Conservation (phyloP, 2,329 filamentous ascomycete species). For the Zelopaecilomyces penicillatus region DNA sequence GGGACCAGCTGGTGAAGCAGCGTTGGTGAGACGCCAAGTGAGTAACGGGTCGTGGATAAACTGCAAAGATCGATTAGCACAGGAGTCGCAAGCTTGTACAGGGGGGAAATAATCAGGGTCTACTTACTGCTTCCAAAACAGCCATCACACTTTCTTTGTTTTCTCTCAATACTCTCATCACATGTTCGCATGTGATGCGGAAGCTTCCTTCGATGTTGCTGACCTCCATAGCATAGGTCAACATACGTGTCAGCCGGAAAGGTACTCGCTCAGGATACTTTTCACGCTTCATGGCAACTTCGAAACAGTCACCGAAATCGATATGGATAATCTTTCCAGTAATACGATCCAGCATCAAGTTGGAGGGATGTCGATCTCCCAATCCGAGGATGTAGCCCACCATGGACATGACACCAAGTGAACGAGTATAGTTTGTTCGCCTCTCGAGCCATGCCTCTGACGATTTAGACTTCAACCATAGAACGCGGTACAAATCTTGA, state of each 20-base stretch:
- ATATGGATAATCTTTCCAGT: conserved; percentile 98
- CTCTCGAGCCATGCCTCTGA: conserved; percentile 97
- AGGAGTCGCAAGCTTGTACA: no score
- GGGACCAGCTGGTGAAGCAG: conserved; percentile 54
- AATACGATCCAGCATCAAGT: conserved; percentile 91
- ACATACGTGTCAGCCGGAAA: conserved; percentile 95
- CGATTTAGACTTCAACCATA: conserved; percentile 98
- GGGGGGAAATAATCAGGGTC: background rate
- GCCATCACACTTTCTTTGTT: conserved; percentile 99
- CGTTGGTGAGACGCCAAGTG: conserved; percentile 79
- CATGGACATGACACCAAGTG: conserved; percentile 99
- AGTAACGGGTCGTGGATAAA: conserved; percentile 99
- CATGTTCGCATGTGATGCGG: conserved; percentile 94
- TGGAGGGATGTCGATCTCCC: conserved; percentile 93
- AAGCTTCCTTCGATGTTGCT: conserved; percentile 99
- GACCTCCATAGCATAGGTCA: conserved; percentile 99
- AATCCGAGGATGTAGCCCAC: conserved; percentile 98
- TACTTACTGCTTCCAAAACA: conserved; percentile 84
- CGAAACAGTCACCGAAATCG: conserved; percentile 98
- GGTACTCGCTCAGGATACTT: conserved; percentile 97
- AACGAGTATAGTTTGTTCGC: conserved; percentile 97
- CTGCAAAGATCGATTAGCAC: conserved; percentile 33
- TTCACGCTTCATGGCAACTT: conserved; percentile 98
- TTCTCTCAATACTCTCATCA: conserved; percentile 91
- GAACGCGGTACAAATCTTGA: conserved; percentile 92